Conservation (phyloP, 176 grass and related monocot genomes). For the Musa beccarii region DNA sequence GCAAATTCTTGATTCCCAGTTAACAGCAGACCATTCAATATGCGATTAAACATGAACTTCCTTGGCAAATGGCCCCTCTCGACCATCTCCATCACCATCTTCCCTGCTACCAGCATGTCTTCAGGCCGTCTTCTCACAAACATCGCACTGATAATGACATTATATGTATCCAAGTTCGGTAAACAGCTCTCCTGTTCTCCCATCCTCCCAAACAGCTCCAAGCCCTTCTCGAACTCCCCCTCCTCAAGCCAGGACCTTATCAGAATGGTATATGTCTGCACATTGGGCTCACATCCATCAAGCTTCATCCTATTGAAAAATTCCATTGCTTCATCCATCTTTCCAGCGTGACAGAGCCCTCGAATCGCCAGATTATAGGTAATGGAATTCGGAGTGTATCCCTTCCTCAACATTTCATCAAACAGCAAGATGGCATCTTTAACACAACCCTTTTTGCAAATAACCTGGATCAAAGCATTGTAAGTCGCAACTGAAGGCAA, state of each 20-base stretch:
- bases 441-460: constrained; percentile 68
- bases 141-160: constrained; percentile 87
- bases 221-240: constrained; percentile 59
- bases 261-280: constrained; percentile 77
- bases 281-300: constrained; percentile 40
- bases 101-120: constrained; percentile 61
- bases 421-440: constrained; percentile 56
- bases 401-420: constrained; percentile 44
- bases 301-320: constrained; percentile 62
- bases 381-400: constrained; percentile 44
- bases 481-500: constrained; percentile 54
- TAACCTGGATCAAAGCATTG: constrained; percentile 82
- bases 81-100: constrained; percentile 84
- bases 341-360: constrained; percentile 61
- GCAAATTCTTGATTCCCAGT: constrained; percentile 81
- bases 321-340: constrained; percentile 55
- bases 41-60: constrained; percentile 81
- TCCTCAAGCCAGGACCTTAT: constrained; percentile 72
- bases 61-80: constrained; percentile 83
- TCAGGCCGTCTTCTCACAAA: constrained; percentile 70
- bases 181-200: constrained; percentile 44
- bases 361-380: constrained; percentile 70
- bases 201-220: constrained; percentile 72
- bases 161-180: constrained; percentile 84
- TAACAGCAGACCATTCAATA: constrained; percentile 71